Conservation (phyloP, 140 eudicot species). For the Ambrosia hybrid region DNA sequence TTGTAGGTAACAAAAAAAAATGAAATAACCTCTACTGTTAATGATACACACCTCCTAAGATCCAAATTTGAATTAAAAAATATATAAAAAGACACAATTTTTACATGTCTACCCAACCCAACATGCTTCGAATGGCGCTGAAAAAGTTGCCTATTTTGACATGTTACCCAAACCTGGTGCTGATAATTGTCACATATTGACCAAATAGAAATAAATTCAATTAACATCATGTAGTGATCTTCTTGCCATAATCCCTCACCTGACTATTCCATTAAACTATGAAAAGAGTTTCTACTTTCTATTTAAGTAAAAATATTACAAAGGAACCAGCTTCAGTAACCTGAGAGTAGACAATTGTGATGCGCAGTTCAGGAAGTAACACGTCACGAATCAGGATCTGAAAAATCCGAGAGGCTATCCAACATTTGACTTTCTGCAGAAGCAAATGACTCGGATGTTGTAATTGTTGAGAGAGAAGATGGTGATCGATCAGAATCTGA, state of each 20-base stretch:
- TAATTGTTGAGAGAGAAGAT: slow-evolving; percentile 69
- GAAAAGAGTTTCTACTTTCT: background rate
- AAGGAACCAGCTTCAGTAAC: slow-evolving; percentile 12
- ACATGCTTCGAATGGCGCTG: no score
- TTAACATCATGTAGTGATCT: background rate
- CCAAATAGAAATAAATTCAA: background rate
- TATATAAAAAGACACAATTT: no score
- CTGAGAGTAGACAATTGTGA: no score
- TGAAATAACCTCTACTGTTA: no score
- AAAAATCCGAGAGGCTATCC: slow-evolving; percentile 62
- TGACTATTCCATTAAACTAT: slow-evolving; percentile 1
- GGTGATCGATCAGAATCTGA: slow-evolving; percentile 79
- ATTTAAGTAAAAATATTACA: slow-evolving; percentile 10
- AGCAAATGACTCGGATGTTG: slow-evolving; percentile 70
- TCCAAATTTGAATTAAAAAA: no score
- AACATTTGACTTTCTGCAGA: slow-evolving; percentile 81
- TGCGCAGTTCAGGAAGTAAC: background rate
- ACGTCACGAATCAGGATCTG: slow-evolving; percentile 67
- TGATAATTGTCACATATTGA: background rate
- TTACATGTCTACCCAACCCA: no score
- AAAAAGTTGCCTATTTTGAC: no score
- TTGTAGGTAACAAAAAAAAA: no score
- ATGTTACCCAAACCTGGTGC: background rate
- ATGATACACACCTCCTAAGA: no score
- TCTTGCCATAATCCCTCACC: background rate